Evolutionary conservation across 768 basidiomycete species (phyloP).

Genomic region (Amanita phalloides): DNA sequence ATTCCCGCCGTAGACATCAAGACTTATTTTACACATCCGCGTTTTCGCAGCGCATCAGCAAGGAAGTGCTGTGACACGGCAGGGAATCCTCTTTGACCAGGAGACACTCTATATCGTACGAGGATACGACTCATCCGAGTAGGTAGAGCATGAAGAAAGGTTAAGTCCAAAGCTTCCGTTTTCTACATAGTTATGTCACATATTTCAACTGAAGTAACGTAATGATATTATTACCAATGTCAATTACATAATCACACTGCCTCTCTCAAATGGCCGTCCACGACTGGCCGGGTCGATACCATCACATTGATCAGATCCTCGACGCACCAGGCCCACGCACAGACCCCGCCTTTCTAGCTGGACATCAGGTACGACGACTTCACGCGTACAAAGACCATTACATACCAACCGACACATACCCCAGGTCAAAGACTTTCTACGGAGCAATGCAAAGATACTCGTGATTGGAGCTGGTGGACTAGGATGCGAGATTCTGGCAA

Average conservation of each 20-base stretch:
- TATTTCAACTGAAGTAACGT: no score
- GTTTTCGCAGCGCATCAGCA: not conserved
- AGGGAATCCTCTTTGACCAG: not conserved
- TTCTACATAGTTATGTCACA: no score
- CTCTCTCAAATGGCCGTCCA: not conserved
- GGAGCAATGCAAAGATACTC: constrained; percentile 80
- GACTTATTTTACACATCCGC: not conserved
- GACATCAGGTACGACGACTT: constrained; percentile 50
- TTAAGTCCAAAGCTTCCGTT: no score
- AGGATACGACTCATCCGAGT: not conserved
- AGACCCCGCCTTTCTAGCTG: constrained; percentile 72
- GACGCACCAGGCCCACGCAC: constrained; percentile 86
- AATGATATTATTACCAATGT: no score
- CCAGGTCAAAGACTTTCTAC: constrained; percentile 82
- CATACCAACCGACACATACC: not conserved
- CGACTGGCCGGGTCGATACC: constrained; percentile 54
- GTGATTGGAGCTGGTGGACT: constrained; percentile 98
- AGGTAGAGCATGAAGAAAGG: no score
- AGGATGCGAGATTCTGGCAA: constrained; percentile 95
- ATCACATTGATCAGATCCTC: constrained; percentile 79
- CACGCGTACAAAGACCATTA: not conserved
- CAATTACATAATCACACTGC: no score
- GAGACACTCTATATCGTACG: not conserved
- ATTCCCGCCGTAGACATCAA: not conserved
- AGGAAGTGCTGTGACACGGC: not conserved